These are phyloP conservation scores for Malassezia nana DNA, from an alignment of 1,284 basidiomycete species.

Conservation along the genomic window DNA sequence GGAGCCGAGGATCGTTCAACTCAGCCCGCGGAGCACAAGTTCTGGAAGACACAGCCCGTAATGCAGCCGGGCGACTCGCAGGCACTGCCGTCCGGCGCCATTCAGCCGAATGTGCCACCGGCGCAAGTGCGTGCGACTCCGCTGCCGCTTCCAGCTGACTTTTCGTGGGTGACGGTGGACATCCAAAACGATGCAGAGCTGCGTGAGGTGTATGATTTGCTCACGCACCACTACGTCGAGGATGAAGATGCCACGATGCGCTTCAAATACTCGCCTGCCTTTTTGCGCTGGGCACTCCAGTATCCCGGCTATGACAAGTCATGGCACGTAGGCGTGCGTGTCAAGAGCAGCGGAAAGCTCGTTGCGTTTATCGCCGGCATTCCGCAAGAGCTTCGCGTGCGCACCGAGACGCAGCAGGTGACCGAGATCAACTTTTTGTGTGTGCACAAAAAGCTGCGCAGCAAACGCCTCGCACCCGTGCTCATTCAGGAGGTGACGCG, in stretches of 20 bases:
- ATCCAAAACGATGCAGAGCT: constrained; percentile 65
- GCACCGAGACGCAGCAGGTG: constrained; percentile 30
- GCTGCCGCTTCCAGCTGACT: constrained; percentile 79
- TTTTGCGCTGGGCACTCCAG: constrained; percentile 85
- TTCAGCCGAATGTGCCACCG: constrained; percentile 68
- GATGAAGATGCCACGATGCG: constrained; percentile 91
- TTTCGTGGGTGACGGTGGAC: constrained; percentile 81
- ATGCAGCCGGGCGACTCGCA: constrained; percentile 59
- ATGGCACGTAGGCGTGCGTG: constrained; percentile 93
- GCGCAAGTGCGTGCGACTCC: constrained; percentile 77
- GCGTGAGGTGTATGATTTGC: constrained; percentile 81
- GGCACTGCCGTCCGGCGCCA: constrained; percentile 62
- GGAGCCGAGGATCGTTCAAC: background rate
- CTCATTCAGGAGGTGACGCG: constrained; percentile 97
- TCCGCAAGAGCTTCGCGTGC: constrained; percentile 52
- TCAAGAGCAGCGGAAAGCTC: constrained; percentile 67
- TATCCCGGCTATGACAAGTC: constrained; percentile 85
- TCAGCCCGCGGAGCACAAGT: constrained; percentile 34
- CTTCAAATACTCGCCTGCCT: constrained; percentile 91
- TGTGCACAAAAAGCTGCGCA: constrained; percentile 92
- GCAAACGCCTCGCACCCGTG: constrained; percentile 88
- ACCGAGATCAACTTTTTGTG: constrained; percentile 96
- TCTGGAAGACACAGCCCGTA: constrained; percentile 59
- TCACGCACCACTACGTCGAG: constrained; percentile 91
- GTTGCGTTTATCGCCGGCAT: constrained; percentile 98